Evolutionary conservation across 2,329 filamentous ascomycete species (phyloP).

Genomic region (Aspergillus calidoustus): DNA sequence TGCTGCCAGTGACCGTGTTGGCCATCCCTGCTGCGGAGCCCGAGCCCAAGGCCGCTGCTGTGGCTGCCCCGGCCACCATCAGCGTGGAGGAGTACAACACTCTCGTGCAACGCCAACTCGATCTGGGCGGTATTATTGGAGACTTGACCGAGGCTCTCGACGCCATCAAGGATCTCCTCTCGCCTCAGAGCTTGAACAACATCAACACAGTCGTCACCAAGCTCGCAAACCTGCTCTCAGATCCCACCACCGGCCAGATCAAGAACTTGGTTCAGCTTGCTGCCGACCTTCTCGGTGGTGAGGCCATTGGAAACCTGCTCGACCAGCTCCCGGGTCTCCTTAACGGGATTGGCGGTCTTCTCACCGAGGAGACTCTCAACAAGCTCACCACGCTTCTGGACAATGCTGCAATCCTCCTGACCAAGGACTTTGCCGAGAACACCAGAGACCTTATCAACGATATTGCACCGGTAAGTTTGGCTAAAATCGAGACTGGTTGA

Average conservation of each 20-base stretch:
- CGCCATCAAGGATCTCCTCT: conserved; percentile 16
- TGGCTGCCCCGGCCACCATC: neutral
- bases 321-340: conserved; percentile 13
- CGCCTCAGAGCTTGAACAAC: conserved; percentile 17
- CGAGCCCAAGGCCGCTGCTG: conserved; percentile 7
- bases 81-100: conserved; percentile 10
- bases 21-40: conserved; percentile 19
- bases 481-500: neutral
- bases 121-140: conserved; percentile 11
- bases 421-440: conserved; percentile 13
- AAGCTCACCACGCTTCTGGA: conserved; percentile 13
- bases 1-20: conserved; percentile 15
- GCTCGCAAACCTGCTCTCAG: neutral
- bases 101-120: conserved; percentile 6
- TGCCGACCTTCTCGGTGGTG: conserved; percentile 11
- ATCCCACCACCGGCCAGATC: conserved; percentile 14
- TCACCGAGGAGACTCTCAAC: conserved; percentile 5
- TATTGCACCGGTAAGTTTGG: conserved; percentile 11
- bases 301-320: conserved; percentile 9
- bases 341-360: conserved; percentile 11
- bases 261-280: conserved; percentile 12
- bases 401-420: conserved; percentile 13
- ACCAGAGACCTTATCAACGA: conserved; percentile 15
- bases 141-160: conserved; percentile 13
- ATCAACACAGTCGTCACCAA: conserved; percentile 16